phyloP scores from a whole-genome alignment of 2,329 filamentous ascomycete genomes.

The Mycogone perniciosa region DNA sequence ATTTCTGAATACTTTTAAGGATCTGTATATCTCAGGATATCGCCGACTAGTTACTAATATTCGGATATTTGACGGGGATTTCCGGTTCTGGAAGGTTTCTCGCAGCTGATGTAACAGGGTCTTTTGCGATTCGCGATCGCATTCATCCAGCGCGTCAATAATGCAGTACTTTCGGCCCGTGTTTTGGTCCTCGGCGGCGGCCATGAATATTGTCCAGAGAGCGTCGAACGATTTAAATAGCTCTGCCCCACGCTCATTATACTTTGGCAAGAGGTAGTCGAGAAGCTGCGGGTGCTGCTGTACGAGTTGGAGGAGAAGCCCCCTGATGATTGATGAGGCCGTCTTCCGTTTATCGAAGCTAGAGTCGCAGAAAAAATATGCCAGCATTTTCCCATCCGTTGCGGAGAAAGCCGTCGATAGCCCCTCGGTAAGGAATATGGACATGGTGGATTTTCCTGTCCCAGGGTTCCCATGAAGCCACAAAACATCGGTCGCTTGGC shows the following conservation, averaged over 20 bases:
- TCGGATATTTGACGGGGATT: slow-evolving; percentile 2
- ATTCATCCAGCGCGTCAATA: slow-evolving; percentile 20
- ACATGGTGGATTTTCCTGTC: slow-evolving; percentile 20
- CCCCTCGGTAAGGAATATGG: slow-evolving; percentile 18
- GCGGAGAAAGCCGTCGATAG: slow-evolving; percentile 12
- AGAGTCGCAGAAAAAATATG: slow-evolving; percentile 21
- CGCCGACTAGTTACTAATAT: slow-evolving; percentile 17
- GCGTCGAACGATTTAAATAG: slow-evolving; percentile 19
- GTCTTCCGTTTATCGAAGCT: slow-evolving; percentile 16
- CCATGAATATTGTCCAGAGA: slow-evolving; percentile 17
- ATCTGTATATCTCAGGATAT: slow-evolving; percentile 10
- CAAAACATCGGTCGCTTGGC: slow-evolving; percentile 8
- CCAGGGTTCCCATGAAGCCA: slow-evolving; percentile 18
- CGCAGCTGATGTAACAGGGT: slow-evolving; percentile 14
- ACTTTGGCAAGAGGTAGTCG: slow-evolving; percentile 16
- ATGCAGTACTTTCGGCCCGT: slow-evolving; percentile 18
- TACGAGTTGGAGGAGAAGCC: slow-evolving; percentile 18
- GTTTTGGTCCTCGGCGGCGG: slow-evolving; percentile 9
- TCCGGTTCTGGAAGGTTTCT: slow-evolving; percentile 7
- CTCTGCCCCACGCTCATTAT: slow-evolving; percentile 10
- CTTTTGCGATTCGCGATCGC: slow-evolving; percentile 14
- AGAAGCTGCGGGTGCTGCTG: slow-evolving; percentile 16
- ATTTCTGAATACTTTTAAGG: slow-evolving; percentile 13
- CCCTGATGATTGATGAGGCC: slow-evolving; percentile 17
- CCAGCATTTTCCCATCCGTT: slow-evolving; percentile 11